Conservation (phyloP, 176 grass and related monocot genomes). For the Ananas comosus region DNA sequence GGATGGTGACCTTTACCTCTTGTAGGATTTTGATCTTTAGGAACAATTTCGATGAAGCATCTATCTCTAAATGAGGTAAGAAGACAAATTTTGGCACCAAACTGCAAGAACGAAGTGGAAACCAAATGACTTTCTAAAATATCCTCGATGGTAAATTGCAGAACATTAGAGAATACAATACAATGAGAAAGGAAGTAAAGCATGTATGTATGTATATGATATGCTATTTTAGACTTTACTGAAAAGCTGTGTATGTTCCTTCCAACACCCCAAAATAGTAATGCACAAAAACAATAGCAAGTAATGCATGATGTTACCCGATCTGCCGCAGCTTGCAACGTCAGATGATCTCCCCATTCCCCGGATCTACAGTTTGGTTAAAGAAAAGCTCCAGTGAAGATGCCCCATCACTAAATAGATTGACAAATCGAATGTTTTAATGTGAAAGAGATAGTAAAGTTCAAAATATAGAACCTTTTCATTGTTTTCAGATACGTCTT, state of each 20-base stretch:
- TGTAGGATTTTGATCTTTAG: conserved; percentile 57
- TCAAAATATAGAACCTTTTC: conserved; percentile 66
- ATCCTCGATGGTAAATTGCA: not conserved
- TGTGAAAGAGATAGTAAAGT: conserved; percentile 9
- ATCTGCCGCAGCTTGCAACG: conserved; percentile 89
- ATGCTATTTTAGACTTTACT: too few species aligned
- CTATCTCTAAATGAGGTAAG: conserved; percentile 91
- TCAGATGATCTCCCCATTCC: conserved; percentile 96
- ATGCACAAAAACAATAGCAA: conserved; percentile 1
- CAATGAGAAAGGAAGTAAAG: not conserved
- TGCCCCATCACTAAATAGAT: conserved; percentile 17
- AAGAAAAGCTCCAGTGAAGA: conserved; percentile 22
- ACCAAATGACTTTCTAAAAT: not conserved
- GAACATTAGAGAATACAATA: not conserved
- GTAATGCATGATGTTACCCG: conserved; percentile 51
- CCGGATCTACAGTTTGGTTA: conserved; percentile 49
- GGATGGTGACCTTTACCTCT: conserved; percentile 46
- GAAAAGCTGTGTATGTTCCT: too few species aligned
- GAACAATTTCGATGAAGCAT: conserved; percentile 90
- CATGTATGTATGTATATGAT: not conserved
- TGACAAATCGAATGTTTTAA: not conserved
- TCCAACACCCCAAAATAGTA: too few species aligned
- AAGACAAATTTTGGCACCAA: conserved; percentile 84
- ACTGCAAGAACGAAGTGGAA: conserved; percentile 30
- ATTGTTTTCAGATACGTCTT: conserved; percentile 85